phyloP scores from a whole-genome alignment of 495 filamentous ascomycete species.

The Trichoderma virens region DNA sequence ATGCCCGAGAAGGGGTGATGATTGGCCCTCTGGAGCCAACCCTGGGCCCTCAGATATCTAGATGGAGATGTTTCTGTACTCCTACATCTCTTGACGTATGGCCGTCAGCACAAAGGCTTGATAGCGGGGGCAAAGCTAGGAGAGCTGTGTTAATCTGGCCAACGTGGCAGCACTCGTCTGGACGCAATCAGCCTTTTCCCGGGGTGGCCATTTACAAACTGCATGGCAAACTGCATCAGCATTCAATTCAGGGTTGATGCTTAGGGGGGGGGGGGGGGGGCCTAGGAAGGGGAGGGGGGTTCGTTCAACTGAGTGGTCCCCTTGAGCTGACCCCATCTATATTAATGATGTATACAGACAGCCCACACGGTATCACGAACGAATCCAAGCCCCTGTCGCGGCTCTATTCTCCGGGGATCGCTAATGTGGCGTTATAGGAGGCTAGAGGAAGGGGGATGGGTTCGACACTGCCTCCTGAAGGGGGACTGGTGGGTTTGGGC shows the following conservation, averaged over 20 bases:
- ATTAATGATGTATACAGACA: not conserved
- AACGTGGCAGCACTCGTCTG: slow-evolving; percentile 2
- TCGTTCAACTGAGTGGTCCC: not conserved
- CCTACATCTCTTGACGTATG: not conserved
- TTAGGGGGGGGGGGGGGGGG: not conserved
- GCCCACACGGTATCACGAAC: not conserved
- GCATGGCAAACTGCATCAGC: slow-evolving; percentile 5
- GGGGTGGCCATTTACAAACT: not conserved
- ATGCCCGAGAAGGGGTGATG: not conserved
- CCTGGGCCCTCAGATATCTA: not conserved
- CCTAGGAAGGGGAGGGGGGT: not conserved
- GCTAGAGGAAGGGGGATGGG: not conserved
- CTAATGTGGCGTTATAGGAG: not conserved
- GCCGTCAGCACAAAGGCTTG: not conserved
- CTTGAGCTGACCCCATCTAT: not conserved
- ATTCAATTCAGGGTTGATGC: not conserved
- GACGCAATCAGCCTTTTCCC: not conserved
- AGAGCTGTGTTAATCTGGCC: not conserved
- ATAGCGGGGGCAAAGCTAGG: not conserved
- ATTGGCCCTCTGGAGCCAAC: not conserved
- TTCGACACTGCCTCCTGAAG: not conserved
- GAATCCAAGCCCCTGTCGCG: not conserved
- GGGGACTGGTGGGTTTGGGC: too few species aligned
- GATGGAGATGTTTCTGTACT: not conserved
- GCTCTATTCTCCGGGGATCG: not conserved